These are phyloP conservation scores for Mucor sp. DNA, from an alignment of 371 early-diverging fungal species.

Conservation along the genomic window DNA sequence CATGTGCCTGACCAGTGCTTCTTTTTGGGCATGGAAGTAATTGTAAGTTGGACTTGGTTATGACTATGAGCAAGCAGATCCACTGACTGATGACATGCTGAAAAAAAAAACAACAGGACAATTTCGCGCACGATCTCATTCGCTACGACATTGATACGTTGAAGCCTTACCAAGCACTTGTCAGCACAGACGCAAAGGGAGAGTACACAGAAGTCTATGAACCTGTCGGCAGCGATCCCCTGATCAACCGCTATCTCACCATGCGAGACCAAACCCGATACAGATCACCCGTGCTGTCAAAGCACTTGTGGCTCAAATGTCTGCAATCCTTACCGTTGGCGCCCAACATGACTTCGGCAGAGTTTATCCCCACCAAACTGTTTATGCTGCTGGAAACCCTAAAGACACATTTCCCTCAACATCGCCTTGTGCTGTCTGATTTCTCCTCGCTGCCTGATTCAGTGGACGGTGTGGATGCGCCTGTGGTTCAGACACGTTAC, in stretches of 20 bases:
- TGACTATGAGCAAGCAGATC: too few species aligned
- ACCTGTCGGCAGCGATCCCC: conserved; percentile 65
- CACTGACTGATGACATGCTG: background rate
- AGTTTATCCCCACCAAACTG: conserved; percentile 85
- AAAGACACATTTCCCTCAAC: conserved; percentile 74
- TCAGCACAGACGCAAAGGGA: conserved; percentile 73
- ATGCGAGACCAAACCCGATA: conserved; percentile 46
- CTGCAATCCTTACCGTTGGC: conserved; percentile 77
- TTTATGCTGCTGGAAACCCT: conserved; percentile 71
- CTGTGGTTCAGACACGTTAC: conserved; percentile 91
- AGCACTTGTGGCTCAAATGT: conserved; percentile 49
- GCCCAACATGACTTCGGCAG: conserved; percentile 79
- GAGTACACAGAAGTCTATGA: conserved; percentile 82
- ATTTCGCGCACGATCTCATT: conserved; percentile 91
- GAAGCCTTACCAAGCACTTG: conserved; percentile 76
- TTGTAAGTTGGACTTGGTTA: conserved; percentile 66
- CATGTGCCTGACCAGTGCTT: conserved; percentile 74
- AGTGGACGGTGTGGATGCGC: conserved; percentile 73
- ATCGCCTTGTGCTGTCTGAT: conserved; percentile 82
- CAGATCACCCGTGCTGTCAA: conserved; percentile 63
- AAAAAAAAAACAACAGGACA: too few species aligned
- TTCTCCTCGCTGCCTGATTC: conserved; percentile 78
- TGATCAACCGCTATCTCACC: conserved; percentile 66
- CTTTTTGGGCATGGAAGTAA: conserved; percentile 86
- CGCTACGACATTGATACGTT: conserved; percentile 72